Base-by-base conservation (phyloP, 179 eudicot genomes). In the Drosera spatulata region DNA sequence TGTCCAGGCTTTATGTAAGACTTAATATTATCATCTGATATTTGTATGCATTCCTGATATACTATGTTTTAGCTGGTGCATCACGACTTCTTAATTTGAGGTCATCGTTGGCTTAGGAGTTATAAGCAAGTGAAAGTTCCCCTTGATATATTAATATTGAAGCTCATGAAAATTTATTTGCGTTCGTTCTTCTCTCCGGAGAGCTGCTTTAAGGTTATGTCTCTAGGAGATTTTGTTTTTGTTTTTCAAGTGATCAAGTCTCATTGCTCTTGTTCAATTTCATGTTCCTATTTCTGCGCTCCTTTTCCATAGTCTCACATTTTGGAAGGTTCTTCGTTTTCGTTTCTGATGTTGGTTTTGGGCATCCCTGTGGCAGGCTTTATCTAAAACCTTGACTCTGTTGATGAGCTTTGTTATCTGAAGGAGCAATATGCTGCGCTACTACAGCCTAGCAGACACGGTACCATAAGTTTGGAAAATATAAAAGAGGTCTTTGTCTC, bases 351-450 rank as follows among this genome's bases (percentile, higher is more conserved):
- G 1, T 0, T 22, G 33, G 33, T 22, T 22, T 22, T 1, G 33
- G 15, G 48, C 43, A 4, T 39, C 50, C 48, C 9, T 6, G 41
- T 41, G 48, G 44, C 80, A 84, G 93, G 90, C 95, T 55, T 63
- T 85, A 61, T 85, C 89, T 0, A 83, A 88, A 59, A 77, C 87
- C 7, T 71, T 83, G 70, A 79, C 82, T n/a, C n/a, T 2, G 77
- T 65, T 11, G 87, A 88, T 43, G 89, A 85, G 71, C 78, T 81
- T 9, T 85, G 72, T 62, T 83, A 80, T 69, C 64, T 83, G 5
- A 81, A 77, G 72, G 80, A 83, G 74, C 96, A 85, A 61, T 85
- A 79, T 70, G 72, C 82, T n/a, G n/a, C n/a, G n/a, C n/a, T n/a
- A n/a, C n/a, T n/a, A n/a, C n/a, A n/a, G n/a, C n/a, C n/a, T n/a